Evolutionary conservation across 257 asterid genomes (phyloP), one percentile per base, ranked within the genome.

Genomic region (Plantago elongata): DNA sequence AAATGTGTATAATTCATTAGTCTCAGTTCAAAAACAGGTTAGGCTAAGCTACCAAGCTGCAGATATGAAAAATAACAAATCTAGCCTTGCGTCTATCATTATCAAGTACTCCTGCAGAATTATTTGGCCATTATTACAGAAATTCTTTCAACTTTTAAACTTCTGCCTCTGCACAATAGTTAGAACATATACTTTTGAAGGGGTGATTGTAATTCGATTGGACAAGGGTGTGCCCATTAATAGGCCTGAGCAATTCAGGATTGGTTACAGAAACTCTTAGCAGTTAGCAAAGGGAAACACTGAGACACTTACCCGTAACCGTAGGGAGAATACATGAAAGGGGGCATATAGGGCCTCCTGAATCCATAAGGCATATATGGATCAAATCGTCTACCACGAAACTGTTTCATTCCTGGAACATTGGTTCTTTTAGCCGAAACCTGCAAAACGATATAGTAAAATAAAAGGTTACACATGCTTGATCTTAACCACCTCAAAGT

Each of bases 331-430:
- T 79, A 86, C 77, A 83, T 75, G 79, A 71, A 78, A 13, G 96
- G 94, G 29, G 95, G 89, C 5, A 72, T 74, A 72, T 73, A 88
- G 17, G 98, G 95, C 78, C 98, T 81, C 74, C 98, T 74, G 72
- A 47, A 82, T 60, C 96, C 89, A 58, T 67, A 78, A 9, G 81
- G 78, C 45, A 68, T 18, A 68, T 81, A 86, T 57, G 96, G 95
- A 69, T 77, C 86, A 78, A 75, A 81, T 29, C 95, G 85, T 73
- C 98, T 88, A 18, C 74, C 69, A 7, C 94, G 85, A 62, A 30
- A 84, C 77, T 88, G 98, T 77, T 91, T 91, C 98, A 91, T 86
- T 54, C 98, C 98, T 48, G 98, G 98, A 65, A 91, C 93, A 65
- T 91, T 88, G 34, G 98, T 91, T 72, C 98, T 91, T 71, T 88